These are phyloP conservation scores for Sonneratia alba DNA, from an alignment of 345 rosid genomes.

Conservation along the genomic window DNA sequence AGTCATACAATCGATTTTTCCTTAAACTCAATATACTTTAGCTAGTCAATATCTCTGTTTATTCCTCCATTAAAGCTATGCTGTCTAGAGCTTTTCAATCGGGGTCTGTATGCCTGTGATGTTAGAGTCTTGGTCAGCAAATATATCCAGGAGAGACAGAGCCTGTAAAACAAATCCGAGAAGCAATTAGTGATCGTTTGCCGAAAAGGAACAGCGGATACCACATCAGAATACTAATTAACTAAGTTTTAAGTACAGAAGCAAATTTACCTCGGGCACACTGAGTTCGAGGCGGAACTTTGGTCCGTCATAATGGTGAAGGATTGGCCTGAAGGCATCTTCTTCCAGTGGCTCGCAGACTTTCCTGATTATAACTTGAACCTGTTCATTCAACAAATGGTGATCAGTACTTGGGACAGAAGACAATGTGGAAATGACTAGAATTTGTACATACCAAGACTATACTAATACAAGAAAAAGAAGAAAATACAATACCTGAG, in stretches of 20 bases:
- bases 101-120: conserved; percentile 5
- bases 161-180: conserved; percentile 33
- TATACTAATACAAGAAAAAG: neutral
- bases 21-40: neutral
- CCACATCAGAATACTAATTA: neutral
- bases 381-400: conserved; percentile 24
- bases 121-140: conserved; percentile 35
- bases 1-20: neutral
- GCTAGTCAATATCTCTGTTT: neutral
- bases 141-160: conserved; percentile 78
- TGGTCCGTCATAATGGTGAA: conserved; percentile 97
- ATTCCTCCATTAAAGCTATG: neutral
- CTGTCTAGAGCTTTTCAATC: conserved; percentile 1
- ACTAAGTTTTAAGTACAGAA: neutral
- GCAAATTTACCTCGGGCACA: conserved; percentile 69
- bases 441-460: neutral
- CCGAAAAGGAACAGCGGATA: neutral
- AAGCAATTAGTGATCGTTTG: neutral
- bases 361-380: conserved; percentile 69
- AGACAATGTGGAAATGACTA: neutral
- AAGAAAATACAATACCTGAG: conserved; percentile 29
- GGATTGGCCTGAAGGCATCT: conserved; percentile 95
- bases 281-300: conserved; percentile 91
- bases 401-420: neutral
- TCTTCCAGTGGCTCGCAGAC: conserved; percentile 84